A percentile compares a stretch with the other conserved stretches of the same genome.
Conservation (phyloP, 345 rosid genomes). For the Heritiera littoralis region DNA sequence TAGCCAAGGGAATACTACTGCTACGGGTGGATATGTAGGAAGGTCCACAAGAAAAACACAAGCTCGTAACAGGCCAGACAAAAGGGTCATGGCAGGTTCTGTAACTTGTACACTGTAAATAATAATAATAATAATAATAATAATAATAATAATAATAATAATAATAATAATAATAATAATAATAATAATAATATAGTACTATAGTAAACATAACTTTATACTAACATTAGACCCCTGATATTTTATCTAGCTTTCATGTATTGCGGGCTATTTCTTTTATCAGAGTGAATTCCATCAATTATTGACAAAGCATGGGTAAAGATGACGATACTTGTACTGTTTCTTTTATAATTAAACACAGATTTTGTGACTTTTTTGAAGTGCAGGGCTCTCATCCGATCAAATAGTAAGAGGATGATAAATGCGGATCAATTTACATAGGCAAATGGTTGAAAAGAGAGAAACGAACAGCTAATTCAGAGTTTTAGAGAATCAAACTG, state of each 20-base stretch:
- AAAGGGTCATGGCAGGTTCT: not conserved
- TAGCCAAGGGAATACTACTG: not conserved
- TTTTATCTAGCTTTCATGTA: slow-evolving; percentile 9
- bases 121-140: not conserved
- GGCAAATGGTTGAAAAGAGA: not conserved
- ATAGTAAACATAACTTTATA: slow-evolving; percentile 14
- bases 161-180: not conserved
- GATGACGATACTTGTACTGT: not conserved
- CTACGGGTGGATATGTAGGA: not conserved
- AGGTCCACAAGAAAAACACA: not conserved
- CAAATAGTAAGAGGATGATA: not conserved
- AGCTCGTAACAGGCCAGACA: not conserved
- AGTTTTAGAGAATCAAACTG: too few species aligned
- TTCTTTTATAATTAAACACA: not conserved
- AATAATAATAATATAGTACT: not conserved
- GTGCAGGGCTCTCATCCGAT: not conserved
- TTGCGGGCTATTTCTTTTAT: not conserved
- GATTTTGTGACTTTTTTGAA: not conserved
- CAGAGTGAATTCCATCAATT: slow-evolving; percentile 10
- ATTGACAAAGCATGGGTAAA: slow-evolving; percentile 13
- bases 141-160: not conserved
- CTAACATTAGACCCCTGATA: slow-evolving; percentile 18
- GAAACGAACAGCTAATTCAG: not conserved
- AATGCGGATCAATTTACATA: not conserved
- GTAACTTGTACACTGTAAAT: not conserved